These are phyloP conservation scores for Lunularia cruciata DNA, from an alignment of 225 moss, liverwort and hornwort species.

Conservation along the genomic window DNA sequence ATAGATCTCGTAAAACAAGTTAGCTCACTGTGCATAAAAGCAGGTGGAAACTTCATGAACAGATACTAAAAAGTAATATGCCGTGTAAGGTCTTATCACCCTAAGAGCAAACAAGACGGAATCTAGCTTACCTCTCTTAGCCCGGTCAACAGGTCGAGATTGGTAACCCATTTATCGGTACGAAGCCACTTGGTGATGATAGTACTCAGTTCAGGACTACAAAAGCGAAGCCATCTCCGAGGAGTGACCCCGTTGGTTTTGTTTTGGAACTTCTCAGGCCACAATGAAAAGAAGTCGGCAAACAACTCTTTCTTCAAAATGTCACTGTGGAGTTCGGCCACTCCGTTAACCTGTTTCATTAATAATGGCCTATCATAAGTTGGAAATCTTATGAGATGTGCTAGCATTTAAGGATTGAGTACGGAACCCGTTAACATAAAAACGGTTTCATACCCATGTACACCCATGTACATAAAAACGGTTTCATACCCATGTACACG, in stretches of 20 bases:
- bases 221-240: constrained; percentile 60
- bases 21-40: too few species aligned
- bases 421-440: too few species aligned
- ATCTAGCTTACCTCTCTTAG: constrained; percentile 37
- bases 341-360: constrained; percentile 71
- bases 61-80: too few species aligned
- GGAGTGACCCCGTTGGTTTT: constrained; percentile 87
- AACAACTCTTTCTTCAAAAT: constrained; percentile 68
- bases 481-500: too few species aligned
- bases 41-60: too few species aligned
- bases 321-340: constrained; percentile 70
- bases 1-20: not conserved
- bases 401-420: too few species aligned
- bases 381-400: too few species aligned
- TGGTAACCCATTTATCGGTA: constrained; percentile 67
- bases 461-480: too few species aligned
- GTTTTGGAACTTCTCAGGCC: constrained; percentile 71
- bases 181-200: constrained; percentile 57
- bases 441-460: too few species aligned
- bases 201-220: constrained; percentile 48
- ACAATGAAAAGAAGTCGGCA: constrained; percentile 63
- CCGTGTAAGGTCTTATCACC: too few species aligned
- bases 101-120: not conserved
- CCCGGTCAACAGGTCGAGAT: constrained; percentile 58
- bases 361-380: too few species aligned